A percentile compares a stretch with the other conserved stretches of the same genome.
Evolutionary conservation across 768 basidiomycete genomes (phyloP).

Genomic region (Imleria badia): DNA sequence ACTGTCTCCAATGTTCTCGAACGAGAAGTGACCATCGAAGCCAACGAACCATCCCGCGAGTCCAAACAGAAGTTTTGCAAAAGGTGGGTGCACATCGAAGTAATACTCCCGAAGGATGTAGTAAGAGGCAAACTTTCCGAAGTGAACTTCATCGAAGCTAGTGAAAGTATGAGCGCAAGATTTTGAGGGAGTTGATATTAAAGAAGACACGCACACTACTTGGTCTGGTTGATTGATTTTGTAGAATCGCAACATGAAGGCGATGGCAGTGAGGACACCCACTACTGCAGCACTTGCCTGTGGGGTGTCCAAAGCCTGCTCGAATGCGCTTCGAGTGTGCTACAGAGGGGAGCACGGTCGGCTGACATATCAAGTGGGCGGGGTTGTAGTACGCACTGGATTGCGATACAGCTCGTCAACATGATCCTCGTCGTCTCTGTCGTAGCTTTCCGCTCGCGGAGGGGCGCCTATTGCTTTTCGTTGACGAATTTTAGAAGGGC

Average conservation of each 20-base stretch:
- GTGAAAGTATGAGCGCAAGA: conserved; percentile 4
- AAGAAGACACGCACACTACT: conserved; percentile 69
- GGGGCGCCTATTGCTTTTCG: conserved; percentile 20
- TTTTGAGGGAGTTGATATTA: neutral
- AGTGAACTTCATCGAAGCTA: conserved; percentile 98
- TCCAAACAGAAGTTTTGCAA: conserved; percentile 93
- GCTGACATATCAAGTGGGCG: conserved; percentile 9
- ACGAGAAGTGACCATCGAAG: conserved; percentile 91
- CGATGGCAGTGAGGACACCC: conserved; percentile 63
- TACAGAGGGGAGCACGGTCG: conserved; percentile 26
- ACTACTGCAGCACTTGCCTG: conserved; percentile 65
- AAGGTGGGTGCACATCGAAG: conserved; percentile 98
- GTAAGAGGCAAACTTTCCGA: conserved; percentile 96
- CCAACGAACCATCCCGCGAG: conserved; percentile 96
- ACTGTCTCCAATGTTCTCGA: conserved; percentile 94
- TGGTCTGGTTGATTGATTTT: conserved; percentile 94
- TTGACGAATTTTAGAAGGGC: conserved; percentile 33
- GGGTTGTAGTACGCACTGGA: conserved; percentile 38
- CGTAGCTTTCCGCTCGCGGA: conserved; percentile 26
- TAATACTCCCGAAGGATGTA: conserved; percentile 95
- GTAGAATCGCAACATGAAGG: conserved; percentile 87
- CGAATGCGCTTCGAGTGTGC: conserved; percentile 60
- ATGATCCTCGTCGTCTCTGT: conserved; percentile 52
- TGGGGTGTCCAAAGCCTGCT: conserved; percentile 60
- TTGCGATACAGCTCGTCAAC: conserved; percentile 48